Percentiles rank a stretch among this genome's conserved stretches.
Conservation (phyloP, 768 basidiomycete genomes). For the Pulveroboletus sp. region DNA sequence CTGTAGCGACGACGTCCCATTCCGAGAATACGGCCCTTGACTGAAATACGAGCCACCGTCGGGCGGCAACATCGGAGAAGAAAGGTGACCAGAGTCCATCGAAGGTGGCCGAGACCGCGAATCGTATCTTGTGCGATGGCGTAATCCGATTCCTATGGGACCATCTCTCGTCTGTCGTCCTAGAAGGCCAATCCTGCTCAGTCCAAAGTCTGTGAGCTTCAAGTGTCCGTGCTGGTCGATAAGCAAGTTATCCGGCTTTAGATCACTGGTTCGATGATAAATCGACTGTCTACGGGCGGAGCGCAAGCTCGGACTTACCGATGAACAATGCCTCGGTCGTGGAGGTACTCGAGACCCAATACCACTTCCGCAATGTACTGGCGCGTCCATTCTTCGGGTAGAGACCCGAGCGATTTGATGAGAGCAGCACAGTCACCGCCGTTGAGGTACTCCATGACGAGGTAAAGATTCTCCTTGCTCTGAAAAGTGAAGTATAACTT, state of each 20-base stretch:
- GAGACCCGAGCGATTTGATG: conserved; percentile 89
- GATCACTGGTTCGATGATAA: conserved; percentile 56
- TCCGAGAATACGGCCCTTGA: conserved; percentile 60
- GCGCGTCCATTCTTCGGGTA: conserved; percentile 96
- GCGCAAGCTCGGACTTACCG: conserved; percentile 53
- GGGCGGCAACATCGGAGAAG: conserved; percentile 66
- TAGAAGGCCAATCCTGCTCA: conserved; percentile 95
- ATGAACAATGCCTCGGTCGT: conserved; percentile 92
- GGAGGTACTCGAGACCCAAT: conserved; percentile 93
- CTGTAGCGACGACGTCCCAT: conserved; percentile 63
- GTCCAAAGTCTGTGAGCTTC: conserved; percentile 96
- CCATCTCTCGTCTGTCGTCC: conserved; percentile 89
- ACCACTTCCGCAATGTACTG: conserved; percentile 96
- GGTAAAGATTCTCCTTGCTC: conserved; percentile 96
- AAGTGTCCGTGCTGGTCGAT: conserved; percentile 96
- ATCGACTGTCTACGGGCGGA: background rate
- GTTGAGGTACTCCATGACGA: conserved; percentile 99
- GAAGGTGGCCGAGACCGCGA: conserved; percentile 81
- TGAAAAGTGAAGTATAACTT: conserved; percentile 99
- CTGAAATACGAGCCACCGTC: conserved; percentile 81
- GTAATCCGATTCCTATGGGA: conserved; percentile 39
- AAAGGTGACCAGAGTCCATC: conserved; percentile 73
- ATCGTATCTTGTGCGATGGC: conserved; percentile 52
- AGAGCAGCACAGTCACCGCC: conserved; percentile 97
- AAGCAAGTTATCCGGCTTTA: conserved; percentile 97